Evolutionary conservation across 225 moss, liverwort and hornwort genomes (phyloP).

Genomic region (Polytrichum formosum): DNA sequence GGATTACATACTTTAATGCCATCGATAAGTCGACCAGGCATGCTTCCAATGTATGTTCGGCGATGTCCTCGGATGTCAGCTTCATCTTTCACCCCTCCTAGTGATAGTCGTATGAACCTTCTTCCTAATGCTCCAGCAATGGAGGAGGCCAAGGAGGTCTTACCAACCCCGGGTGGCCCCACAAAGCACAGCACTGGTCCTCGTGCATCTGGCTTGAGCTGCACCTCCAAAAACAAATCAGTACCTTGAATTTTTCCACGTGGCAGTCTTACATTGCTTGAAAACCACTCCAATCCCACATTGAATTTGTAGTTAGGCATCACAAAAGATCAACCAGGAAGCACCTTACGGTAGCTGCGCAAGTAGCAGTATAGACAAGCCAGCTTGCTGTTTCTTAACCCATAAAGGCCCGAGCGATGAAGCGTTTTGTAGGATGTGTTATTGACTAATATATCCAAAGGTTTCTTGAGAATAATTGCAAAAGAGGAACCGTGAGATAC

Average conservation of each 20-base stretch:
- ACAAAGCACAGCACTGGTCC: constrained; percentile 64
- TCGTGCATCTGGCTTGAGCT: constrained; percentile 62
- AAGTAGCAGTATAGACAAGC: no score
- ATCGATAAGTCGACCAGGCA: constrained; percentile 66
- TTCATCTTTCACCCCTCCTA: constrained; percentile 67
- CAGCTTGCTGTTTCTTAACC: no score
- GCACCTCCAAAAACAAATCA: constrained; percentile 7
- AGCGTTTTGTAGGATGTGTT: no score
- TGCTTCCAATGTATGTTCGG: constrained; percentile 61
- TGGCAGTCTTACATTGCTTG: no score
- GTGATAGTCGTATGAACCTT: constrained; percentile 57
- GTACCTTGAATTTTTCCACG: background rate
- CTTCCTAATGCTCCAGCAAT: constrained; percentile 54
- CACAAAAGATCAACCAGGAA: no score
- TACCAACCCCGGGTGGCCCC: constrained; percentile 60
- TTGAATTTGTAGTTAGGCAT: no score
- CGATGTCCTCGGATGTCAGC: constrained; percentile 66
- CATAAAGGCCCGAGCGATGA: no score
- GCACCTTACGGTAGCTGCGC: no score
- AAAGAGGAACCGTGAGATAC: no score
- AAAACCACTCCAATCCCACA: no score
- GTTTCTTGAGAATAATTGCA: no score
- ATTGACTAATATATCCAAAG: no score
- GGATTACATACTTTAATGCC: constrained; percentile 43
- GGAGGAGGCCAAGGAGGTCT: constrained; percentile 58